Conservation (phyloP, 495 filamentous ascomycete genomes). For the Aspergillus affinis region DNA sequence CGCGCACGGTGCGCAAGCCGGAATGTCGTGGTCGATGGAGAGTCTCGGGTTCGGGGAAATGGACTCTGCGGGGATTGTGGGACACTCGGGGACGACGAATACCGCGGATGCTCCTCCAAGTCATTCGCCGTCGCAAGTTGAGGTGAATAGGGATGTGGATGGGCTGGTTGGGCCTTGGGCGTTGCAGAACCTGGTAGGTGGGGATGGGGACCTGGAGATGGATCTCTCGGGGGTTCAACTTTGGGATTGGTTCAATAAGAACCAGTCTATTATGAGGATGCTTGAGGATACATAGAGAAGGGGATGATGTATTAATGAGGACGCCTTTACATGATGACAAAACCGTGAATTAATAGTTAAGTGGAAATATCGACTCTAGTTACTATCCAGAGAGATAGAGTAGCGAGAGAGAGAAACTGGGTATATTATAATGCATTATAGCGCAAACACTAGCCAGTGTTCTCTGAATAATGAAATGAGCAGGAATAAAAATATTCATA, state of each 20-base stretch:
- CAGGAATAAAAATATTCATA: too few species aligned
- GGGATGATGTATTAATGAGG: background rate
- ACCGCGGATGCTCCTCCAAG: background rate
- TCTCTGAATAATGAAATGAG: too few species aligned
- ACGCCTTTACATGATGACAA: too few species aligned
- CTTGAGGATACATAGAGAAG: conserved; percentile 9
- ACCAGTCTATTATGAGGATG: conserved; percentile 15
- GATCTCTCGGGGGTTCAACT: conserved; percentile 16
- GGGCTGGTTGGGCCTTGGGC: background rate
- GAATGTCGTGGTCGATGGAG: conserved; percentile 4
- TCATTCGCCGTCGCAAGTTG: background rate
- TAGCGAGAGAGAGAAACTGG: too few species aligned
- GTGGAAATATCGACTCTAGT: too few species aligned
- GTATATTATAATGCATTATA: too few species aligned
- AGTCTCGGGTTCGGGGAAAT: background rate
- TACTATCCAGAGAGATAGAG: too few species aligned
- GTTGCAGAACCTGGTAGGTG: conserved; percentile 5
- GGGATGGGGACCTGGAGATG: conserved; percentile 14
- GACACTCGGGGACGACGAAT: background rate
- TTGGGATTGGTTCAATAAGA: conserved; percentile 20
- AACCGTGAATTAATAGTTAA: too few species aligned
- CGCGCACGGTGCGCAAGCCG: conserved; percentile 2
- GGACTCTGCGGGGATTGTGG: background rate
- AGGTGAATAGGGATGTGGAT: background rate
- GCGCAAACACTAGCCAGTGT: too few species aligned